Base-by-base conservation (phyloP, 176 grass and related monocot genomes). In the Carex parvula region DNA sequence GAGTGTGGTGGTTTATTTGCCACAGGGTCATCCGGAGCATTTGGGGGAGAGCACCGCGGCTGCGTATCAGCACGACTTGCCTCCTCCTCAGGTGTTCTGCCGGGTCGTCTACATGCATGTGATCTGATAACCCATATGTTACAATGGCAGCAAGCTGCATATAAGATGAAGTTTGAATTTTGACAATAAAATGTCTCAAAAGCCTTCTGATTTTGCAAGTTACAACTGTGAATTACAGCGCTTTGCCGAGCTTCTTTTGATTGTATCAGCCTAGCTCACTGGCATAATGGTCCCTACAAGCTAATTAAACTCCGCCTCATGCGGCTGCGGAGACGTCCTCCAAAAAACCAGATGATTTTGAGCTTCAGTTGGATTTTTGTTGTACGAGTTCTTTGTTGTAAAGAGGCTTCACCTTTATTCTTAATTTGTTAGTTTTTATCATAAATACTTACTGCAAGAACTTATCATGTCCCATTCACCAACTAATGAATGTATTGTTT, bases 1-100 rank as follows among this genome's bases (percentile, higher is more conserved):
- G n/a, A 89, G 91, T 84, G 78, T 76, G 4, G 87, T 99, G 63
- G 93, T 99, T 39, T 99, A 99, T 88, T 92, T 99, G 86, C 96
- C 96, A 68, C 96, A 99, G 79, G 93, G 86, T 18, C 93, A 99
- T 84, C 84, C 95, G 60, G 93, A 94, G 0, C 91, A 90, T 35
- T 83, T 92, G 48, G 88, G 84, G 20, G 85, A 83, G 12, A 55
- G 50, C 1, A 18, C 65, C 0, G 77, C 41, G 9, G 90, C 64
- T 44, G 89, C 85, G 16, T 59, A 62, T 35, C 14, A 35, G 6
- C 68, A 86, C 35, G 52, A 86, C 3, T 75, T 84, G 58, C 85
- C 33, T 2, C 33, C 93, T 68, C 92, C 96, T 60, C 96, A 99
- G 84, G 93, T 99, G 21, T 89, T 86, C 65, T 99, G 96, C 77